Base-by-base conservation (phyloP, 345 rosid genomes). In the Psidium guajava region DNA sequence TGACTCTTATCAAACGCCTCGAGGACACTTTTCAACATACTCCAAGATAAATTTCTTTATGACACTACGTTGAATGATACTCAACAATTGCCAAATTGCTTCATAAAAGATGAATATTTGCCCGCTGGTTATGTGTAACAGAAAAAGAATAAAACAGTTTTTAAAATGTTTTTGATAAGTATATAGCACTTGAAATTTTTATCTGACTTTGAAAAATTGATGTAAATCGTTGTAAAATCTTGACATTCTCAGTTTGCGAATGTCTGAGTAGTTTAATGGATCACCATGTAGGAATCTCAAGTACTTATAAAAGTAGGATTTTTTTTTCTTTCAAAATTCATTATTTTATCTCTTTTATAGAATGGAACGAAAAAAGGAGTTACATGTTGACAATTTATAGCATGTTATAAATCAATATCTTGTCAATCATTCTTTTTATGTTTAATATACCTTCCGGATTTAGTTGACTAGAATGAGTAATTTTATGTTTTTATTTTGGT, bases 71-170 rank as follows among this genome's bases (percentile, higher is more conserved):
- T 8, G 47, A 69, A 69, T 28, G 36, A 64, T 8, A 36, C 13
- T 69, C 47, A 32, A 8, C 18, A 69, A 32, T 36, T 69, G 47
- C 47, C 24, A 36, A 13, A 69, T 18, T 69, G 47, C 14, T 18
- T 69, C 47, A 36, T 16, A 32, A 69, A 36, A 69, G 77, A 18
- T 18, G 77, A 18, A 18, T 24, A 69, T 69, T 64, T 69, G 47
- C 77, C 32, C 73, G 14, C 5, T 0, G 0, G 1, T 32, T 32
- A 32, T 18, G 47, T 69, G 77, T 7, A 9, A 69, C 0, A 0
- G 3, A 15, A 32, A 18, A 36, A 2, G 77, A 69, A 69, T 69
- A 36, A 32, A 64, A 6, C 12, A 32, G 16, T 32, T 69, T 69
- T 36, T 69, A 8, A 18, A 8, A 8, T 69, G 44, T 18, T 69